Conservation (phyloP, 495 filamentous ascomycete species). For the Penicillium angulare region DNA sequence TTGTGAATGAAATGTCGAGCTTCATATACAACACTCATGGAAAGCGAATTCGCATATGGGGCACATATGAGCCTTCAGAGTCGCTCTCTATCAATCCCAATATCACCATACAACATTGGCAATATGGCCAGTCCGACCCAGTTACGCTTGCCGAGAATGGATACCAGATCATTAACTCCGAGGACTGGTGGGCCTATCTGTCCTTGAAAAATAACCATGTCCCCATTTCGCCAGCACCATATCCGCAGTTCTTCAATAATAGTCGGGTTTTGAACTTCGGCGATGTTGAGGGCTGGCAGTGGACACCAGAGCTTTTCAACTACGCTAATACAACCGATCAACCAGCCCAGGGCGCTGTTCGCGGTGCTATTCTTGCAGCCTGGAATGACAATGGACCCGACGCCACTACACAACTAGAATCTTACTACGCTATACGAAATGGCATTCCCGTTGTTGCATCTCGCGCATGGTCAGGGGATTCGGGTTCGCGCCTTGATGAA, state of each 20-base stretch:
- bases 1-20: slow-evolving; percentile 52
- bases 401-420: slow-evolving; percentile 54
- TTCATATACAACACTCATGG: slow-evolving; percentile 41
- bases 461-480: slow-evolving; percentile 42
- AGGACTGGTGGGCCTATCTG: slow-evolving; percentile 59
- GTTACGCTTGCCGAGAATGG: slow-evolving; percentile 36
- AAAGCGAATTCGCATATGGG: slow-evolving; percentile 54
- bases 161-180: slow-evolving; percentile 51
- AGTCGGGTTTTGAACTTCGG: slow-evolving; percentile 48
- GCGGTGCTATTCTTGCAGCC: slow-evolving; percentile 51
- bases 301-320: slow-evolving; percentile 50
- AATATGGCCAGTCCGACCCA: slow-evolving; percentile 56
- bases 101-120: slow-evolving; percentile 56
- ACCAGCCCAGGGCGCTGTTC: slow-evolving; percentile 29
- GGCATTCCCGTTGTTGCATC: slow-evolving; percentile 50
- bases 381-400: slow-evolving; percentile 60
- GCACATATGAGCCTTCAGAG: slow-evolving; percentile 48
- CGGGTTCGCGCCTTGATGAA: slow-evolving; percentile 32
- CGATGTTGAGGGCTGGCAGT: slow-evolving; percentile 42
- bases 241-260: slow-evolving; percentile 54
- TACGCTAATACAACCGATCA: slow-evolving; percentile 41
- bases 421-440: slow-evolving; percentile 51
- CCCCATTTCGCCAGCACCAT: slow-evolving; percentile 52
- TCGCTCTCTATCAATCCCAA: slow-evolving; percentile 36
- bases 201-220: slow-evolving; percentile 54